A percentile compares a stretch with the other conserved stretches of the same genome.
phyloP scores from a whole-genome alignment of 805 yeast species.

The Kuraishia molischiana region DNA sequence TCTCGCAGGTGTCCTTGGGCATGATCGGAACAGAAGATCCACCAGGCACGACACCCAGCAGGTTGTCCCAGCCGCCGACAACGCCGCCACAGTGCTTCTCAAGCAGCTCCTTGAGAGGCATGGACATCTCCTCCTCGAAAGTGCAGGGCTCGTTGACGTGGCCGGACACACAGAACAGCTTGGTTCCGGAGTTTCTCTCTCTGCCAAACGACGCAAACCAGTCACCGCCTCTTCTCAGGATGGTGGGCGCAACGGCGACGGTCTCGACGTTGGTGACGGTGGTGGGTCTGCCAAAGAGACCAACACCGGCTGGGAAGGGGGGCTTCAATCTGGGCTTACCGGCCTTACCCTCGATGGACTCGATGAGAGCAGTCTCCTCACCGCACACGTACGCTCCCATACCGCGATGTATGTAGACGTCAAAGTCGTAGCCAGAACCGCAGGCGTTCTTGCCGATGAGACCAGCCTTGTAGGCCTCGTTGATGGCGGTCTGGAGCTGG shows the following conservation, averaged over 20 bases:
- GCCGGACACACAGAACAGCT: slow-evolving; percentile 80
- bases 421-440: slow-evolving; percentile 79
- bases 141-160: slow-evolving; percentile 91
- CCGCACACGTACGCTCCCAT: slow-evolving; percentile 94
- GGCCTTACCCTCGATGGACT: slow-evolving; percentile 85
- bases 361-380: slow-evolving; percentile 85
- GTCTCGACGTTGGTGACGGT: slow-evolving; percentile 91
- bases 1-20: slow-evolving; percentile 57
- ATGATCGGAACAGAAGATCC: slow-evolving; percentile 83
- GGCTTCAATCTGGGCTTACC: slow-evolving; percentile 93
- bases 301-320: slow-evolving; percentile 93
- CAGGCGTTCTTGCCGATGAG: slow-evolving; percentile 78
- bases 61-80: slow-evolving; percentile 88
- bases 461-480: slow-evolving; percentile 80
- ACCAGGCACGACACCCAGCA: slow-evolving; percentile 82
- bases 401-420: slow-evolving; percentile 80
- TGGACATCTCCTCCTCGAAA: slow-evolving; percentile 90
- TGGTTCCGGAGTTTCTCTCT: slow-evolving; percentile 77
- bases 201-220: slow-evolving; percentile 84
- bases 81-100: slow-evolving; percentile 90
- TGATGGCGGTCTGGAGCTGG: slow-evolving; percentile 68
- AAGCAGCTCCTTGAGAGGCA: slow-evolving; percentile 70
- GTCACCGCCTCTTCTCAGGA: slow-evolving; percentile 78
- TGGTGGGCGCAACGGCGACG: slow-evolving; percentile 84
- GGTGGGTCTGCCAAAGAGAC: slow-evolving; percentile 83